A percentile compares a stretch with the other conserved stretches of the same genome.
phyloP scores from a whole-genome alignment of 441 rosid species.

The Populus tomentosa region DNA sequence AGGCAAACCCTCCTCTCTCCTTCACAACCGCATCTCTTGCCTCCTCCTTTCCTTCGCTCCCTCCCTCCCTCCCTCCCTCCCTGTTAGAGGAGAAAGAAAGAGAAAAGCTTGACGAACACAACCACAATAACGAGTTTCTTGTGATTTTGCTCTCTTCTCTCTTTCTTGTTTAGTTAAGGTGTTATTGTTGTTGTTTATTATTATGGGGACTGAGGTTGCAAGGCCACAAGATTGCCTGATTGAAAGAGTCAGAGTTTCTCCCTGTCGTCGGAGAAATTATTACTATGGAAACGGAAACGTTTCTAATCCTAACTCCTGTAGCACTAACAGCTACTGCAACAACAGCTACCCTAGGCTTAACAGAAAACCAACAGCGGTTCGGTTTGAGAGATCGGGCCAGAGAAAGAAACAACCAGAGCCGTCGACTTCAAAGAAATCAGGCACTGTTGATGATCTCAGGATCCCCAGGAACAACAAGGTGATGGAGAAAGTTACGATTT shows the following conservation, averaged over 20 bases:
- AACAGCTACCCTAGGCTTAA: conserved; percentile 22
- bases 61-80: not conserved
- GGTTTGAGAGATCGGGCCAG: conserved; percentile 29
- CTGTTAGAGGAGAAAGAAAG: not conserved
- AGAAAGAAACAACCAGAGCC: conserved; percentile 42
- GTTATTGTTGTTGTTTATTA: not conserved
- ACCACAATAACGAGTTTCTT: not conserved
- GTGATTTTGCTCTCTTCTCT: not conserved
- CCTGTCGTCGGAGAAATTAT: conserved; percentile 44
- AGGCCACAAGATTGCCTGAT: conserved; percentile 67
- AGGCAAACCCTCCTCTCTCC: not conserved
- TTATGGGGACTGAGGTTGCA: conserved; percentile 76
- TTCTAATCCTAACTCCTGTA: not conserved
- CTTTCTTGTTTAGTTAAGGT: not conserved
- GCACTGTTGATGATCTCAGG: conserved; percentile 19
- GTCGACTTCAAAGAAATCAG: conserved; percentile 25
- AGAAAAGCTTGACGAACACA: not conserved
- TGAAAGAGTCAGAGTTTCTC: conserved; percentile 38
- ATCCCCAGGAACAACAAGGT: conserved; percentile 4
- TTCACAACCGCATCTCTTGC: not conserved
- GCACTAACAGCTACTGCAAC: not conserved
- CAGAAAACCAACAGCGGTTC: conserved; percentile 33
- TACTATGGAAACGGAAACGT: conserved; percentile 6
- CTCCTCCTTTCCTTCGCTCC: not conserved
- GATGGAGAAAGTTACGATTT: conserved; percentile 46